Evolutionary conservation across 73 alveolate genomes (phyloP).

Genomic region (Paraurostyla sp.): DNA sequence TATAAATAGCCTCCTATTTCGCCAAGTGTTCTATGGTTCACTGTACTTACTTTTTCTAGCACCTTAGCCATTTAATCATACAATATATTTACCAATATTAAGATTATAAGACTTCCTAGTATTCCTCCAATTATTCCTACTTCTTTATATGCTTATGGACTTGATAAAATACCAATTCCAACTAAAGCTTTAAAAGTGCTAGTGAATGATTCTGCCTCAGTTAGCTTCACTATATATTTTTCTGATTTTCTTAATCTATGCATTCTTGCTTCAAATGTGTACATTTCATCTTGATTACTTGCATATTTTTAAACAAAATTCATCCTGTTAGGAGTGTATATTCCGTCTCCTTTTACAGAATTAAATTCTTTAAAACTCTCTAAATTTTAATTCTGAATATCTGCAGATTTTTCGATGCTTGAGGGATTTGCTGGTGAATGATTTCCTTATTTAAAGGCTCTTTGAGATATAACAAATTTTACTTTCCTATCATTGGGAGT

Average conservation of each 20-base stretch:
- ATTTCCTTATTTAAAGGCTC: too few species aligned
- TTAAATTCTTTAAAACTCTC: too few species aligned
- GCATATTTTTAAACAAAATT: not conserved
- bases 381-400: too few species aligned
- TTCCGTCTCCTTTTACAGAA: too few species aligned
- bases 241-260: not conserved
- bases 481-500: too few species aligned
- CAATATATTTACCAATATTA: not conserved
- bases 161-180: slow-evolving; percentile 44
- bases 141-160: slow-evolving; percentile 26
- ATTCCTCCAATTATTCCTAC: slow-evolving; percentile 39
- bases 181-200: slow-evolving; percentile 52
- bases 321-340: not conserved
- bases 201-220: slow-evolving; percentile 16
- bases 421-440: too few species aligned
- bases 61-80: slow-evolving; percentile 6
- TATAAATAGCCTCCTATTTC: not conserved
- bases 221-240: slow-evolving; percentile 23
- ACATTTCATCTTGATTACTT: not conserved
- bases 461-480: too few species aligned
- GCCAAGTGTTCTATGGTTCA: not conserved
- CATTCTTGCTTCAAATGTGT: slow-evolving; percentile 15
- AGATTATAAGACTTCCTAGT: not conserved
- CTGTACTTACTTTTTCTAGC: not conserved
- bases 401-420: too few species aligned